Percentiles rank a stretch among this genome's conserved stretches.
Evolutionary conservation across 768 basidiomycete species (phyloP).

Genomic region (Inosperma sp.): DNA sequence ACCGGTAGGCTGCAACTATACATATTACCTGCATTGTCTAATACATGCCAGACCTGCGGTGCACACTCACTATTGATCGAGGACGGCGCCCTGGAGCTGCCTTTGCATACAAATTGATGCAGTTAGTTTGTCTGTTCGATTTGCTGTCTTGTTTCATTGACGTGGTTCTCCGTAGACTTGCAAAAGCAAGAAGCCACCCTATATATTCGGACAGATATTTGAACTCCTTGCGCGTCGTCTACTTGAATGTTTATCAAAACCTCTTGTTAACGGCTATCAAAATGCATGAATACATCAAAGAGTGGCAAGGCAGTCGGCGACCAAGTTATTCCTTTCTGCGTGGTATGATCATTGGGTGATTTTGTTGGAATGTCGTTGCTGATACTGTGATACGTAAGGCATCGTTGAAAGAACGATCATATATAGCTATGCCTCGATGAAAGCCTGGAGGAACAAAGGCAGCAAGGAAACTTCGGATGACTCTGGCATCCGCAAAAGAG

Average conservation of each 20-base stretch:
- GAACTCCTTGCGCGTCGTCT: conserved; percentile 57
- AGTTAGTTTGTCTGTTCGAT: conserved; percentile 40
- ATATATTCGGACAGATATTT: conserved; percentile 74
- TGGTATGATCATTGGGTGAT: conserved; percentile 12
- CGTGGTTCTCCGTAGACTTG: conserved; percentile 41
- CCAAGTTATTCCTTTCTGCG: conserved; percentile 49
- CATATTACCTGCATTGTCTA: background rate
- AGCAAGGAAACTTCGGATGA: background rate
- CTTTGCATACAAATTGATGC: conserved; percentile 71
- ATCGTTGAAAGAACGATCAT: conserved; percentile 58
- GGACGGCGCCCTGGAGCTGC: conserved; percentile 58
- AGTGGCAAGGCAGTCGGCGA: conserved; percentile 46
- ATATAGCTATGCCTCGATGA: conserved; percentile 50
- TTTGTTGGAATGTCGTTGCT: background rate
- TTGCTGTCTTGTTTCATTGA: background rate
- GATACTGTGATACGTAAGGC: conserved; percentile 34
- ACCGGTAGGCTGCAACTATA: conserved; percentile 41
- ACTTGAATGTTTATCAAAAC: conserved; percentile 84
- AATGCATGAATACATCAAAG: conserved; percentile 75
- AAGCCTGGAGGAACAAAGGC: conserved; percentile 25
- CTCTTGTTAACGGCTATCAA: conserved; percentile 81
- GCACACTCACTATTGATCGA: conserved; percentile 68
- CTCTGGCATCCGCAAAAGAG: conserved; percentile 44
- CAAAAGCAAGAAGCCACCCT: conserved; percentile 70
- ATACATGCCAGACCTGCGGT: conserved; percentile 44